Conservation (phyloP, 2,329 filamentous ascomycete species). For the Penicillium sp. region DNA sequence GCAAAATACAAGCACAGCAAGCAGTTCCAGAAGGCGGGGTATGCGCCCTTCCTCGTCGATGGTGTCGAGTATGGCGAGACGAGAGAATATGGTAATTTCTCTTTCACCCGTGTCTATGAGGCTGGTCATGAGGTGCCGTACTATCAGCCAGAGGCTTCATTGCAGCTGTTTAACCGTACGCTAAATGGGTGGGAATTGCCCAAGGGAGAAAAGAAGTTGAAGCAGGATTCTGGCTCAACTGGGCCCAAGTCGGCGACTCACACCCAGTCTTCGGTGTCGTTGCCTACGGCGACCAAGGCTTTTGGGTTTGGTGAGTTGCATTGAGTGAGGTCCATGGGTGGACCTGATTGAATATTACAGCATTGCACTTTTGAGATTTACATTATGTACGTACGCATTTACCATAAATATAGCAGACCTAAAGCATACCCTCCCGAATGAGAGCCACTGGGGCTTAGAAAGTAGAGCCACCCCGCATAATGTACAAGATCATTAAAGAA, state of each 20-base stretch:
- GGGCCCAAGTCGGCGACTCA: conserved; percentile 46
- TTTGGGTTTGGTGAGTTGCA: too few relatives aligned
- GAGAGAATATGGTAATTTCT: conserved; percentile 72
- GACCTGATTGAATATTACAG: background rate
- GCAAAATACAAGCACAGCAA: conserved; percentile 52
- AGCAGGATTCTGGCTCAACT: conserved; percentile 38
- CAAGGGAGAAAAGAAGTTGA: conserved; percentile 46
- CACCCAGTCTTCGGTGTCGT: conserved; percentile 41
- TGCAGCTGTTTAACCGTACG: conserved; percentile 61
- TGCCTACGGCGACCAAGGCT: conserved; percentile 25
- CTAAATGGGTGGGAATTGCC: conserved; percentile 56
- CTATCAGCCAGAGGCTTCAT: conserved; percentile 57
- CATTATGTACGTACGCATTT: background rate
- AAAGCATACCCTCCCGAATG: background rate
- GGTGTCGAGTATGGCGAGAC: conserved; percentile 65
- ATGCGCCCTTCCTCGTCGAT: conserved; percentile 69
- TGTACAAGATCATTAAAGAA: conserved; percentile 6
- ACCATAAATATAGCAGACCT: background rate
- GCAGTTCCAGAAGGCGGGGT: conserved; percentile 65
- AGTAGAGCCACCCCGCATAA: background rate
- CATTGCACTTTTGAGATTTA: background rate
- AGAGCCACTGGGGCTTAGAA: background rate
- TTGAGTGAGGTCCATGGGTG: background rate
- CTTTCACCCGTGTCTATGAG: conserved; percentile 65
- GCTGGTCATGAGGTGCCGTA: conserved; percentile 63